Evolutionary conservation across 805 yeast genomes (phyloP).

Genomic region (Tanozyma kutaoensis): DNA sequence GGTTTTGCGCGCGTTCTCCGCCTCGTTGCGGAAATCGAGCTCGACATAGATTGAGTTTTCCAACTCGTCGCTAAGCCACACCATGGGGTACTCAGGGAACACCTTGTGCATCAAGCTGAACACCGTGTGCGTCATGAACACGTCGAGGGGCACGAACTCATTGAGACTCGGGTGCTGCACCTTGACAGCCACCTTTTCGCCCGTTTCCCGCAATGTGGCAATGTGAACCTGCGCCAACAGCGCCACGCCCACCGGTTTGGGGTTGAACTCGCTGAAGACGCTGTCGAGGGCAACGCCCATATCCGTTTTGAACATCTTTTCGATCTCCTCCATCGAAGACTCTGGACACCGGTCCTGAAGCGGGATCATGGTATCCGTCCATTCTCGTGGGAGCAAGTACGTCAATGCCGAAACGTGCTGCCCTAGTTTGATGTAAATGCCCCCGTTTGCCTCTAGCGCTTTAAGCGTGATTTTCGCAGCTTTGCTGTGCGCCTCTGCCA

Average conservation of each 20-base stretch:
- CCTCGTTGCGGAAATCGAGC: constrained; percentile 79
- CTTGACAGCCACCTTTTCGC: constrained; percentile 81
- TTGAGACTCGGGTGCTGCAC: constrained; percentile 84
- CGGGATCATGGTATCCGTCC: constrained; percentile 93
- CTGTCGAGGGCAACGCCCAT: constrained; percentile 49
- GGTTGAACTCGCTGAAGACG: constrained; percentile 51
- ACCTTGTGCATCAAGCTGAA: constrained; percentile 61
- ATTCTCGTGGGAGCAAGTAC: constrained; percentile 78
- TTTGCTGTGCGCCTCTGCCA: constrained; percentile 52
- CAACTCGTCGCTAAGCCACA: constrained; percentile 93
- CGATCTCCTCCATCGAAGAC: constrained; percentile 58
- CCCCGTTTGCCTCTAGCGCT: constrained; percentile 81
- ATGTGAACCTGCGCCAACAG: constrained; percentile 92
- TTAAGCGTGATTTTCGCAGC: constrained; percentile 71
- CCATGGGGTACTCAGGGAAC: constrained; percentile 87
- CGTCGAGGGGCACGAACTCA: constrained; percentile 85
- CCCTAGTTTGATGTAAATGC: constrained; percentile 86
- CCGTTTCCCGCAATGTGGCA: constrained; percentile 46
- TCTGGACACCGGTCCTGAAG: constrained; percentile 84
- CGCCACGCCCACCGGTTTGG: constrained; percentile 84
- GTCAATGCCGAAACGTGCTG: constrained; percentile 92
- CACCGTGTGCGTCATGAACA: constrained; percentile 62
- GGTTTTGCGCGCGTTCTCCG: constrained; percentile 65
- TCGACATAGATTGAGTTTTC: constrained; percentile 82
- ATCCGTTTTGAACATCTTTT: constrained; percentile 54